phyloP scores from a whole-genome alignment of 441 rosid species.

The Syzygium syzygioides region DNA sequence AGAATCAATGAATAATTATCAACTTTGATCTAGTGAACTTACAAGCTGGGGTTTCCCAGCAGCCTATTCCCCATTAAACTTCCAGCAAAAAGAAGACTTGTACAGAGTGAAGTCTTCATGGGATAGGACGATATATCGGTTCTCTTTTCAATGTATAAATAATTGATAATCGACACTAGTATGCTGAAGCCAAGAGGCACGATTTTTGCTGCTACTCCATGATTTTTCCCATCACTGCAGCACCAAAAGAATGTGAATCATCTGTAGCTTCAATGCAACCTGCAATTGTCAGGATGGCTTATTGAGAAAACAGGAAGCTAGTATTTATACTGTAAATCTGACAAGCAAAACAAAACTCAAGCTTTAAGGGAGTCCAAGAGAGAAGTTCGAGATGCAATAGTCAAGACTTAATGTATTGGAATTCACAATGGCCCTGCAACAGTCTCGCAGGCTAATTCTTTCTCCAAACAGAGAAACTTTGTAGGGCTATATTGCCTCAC shows the following conservation, averaged over 20 bases:
- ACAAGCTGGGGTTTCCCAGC: neutral
- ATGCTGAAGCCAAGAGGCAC: neutral
- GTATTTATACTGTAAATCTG: neutral
- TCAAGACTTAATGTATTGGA: neutral
- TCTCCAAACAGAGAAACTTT: neutral
- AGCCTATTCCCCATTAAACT: neutral
- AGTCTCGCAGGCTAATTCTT: neutral
- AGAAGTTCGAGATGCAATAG: neutral
- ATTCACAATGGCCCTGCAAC: neutral
- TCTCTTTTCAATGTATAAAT: neutral
- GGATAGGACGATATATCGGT: neutral
- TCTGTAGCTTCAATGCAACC: neutral
- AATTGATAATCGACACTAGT: neutral
- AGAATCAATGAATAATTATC: neutral
- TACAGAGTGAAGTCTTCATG: neutral
- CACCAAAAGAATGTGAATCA: neutral
- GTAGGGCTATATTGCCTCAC: neutral
- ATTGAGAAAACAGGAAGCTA: neutral
- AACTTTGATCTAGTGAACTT: neutral
- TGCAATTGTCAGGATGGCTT: neutral
- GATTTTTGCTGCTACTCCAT: neutral
- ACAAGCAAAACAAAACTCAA: neutral
- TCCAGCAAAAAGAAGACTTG: neutral
- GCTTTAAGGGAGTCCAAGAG: neutral
- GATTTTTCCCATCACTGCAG: neutral